Evolutionary conservation across 2,329 filamentous ascomycete species (phyloP).

Genomic region (Xylaria polymorpha): DNA sequence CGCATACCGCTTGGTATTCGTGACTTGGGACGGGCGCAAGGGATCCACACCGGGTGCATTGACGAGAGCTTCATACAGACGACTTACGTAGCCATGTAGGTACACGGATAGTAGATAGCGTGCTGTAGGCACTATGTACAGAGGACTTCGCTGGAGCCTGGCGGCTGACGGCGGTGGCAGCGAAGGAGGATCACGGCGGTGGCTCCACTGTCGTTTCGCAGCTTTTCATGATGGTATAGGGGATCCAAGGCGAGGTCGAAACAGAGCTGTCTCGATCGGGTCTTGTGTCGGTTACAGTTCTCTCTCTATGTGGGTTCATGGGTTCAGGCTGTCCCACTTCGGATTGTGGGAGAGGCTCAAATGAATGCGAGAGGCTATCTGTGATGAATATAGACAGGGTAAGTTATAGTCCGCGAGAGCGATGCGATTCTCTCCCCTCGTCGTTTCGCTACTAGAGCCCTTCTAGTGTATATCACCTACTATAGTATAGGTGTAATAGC

Average conservation of each 20-base stretch:
- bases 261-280: constrained; percentile 43
- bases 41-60: constrained; percentile 10
- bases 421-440: not conserved
- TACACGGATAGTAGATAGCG: no score
- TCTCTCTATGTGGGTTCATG: constrained; percentile 28
- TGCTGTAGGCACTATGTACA: constrained; percentile 8
- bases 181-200: constrained; percentile 24
- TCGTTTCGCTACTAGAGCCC: not conserved
- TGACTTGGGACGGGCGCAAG: constrained; percentile 19
- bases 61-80: constrained; percentile 9
- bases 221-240: constrained; percentile 27
- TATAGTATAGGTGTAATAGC: not conserved
- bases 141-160: constrained; percentile 19
- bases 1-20: constrained; percentile 17
- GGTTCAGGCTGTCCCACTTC: constrained; percentile 25
- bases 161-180: constrained; percentile 19
- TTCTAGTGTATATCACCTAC: not conserved
- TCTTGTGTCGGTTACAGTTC: constrained; percentile 43
- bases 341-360: constrained; percentile 32
- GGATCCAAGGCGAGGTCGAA: constrained; percentile 32
- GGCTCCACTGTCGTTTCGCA: constrained; percentile 34
- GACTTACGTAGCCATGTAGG: no score
- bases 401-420: not conserved
- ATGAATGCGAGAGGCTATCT: constrained; percentile 25
- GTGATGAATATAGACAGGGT: constrained; percentile 26